These are phyloP conservation scores for Entrophospora sp. DNA, from an alignment of 192 early-diverging fungal genomes.

Conservation along the genomic window DNA sequence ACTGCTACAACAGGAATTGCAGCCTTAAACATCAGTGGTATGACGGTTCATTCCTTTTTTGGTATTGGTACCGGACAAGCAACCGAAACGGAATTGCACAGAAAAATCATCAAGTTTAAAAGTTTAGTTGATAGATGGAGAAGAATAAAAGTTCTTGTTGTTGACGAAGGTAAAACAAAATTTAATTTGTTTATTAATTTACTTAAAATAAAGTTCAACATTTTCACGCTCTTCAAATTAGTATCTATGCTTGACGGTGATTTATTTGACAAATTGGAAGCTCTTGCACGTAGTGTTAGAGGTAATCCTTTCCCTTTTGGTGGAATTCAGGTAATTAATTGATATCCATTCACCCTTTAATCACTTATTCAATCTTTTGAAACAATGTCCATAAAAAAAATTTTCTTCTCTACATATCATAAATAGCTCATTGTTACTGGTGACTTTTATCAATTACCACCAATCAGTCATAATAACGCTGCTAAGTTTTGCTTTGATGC, in stretches of 20 bases:
- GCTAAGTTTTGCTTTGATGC: slow-evolving; percentile 61
- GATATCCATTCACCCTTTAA: background rate
- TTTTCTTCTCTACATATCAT: background rate
- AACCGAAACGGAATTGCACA: slow-evolving; percentile 14
- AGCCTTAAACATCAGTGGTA: slow-evolving; percentile 49
- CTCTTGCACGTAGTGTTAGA: slow-evolving; percentile 46
- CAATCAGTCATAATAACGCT: slow-evolving; percentile 38
- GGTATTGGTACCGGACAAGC: slow-evolving; percentile 57
- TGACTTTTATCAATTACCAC: slow-evolving; percentile 78
- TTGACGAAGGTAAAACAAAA: slow-evolving; percentile 68
- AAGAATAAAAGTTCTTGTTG: slow-evolving; percentile 52
- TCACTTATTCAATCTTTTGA: background rate
- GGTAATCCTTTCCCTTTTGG: slow-evolving; percentile 50
- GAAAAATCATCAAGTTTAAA: slow-evolving; percentile 21
- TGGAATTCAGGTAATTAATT: slow-evolving; percentile 53
- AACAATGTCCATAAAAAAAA: background rate
- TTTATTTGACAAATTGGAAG: slow-evolving; percentile 66
- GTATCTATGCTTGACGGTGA: slow-evolving; percentile 70
- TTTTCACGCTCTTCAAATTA: slow-evolving; percentile 1
- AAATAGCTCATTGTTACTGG: slow-evolving; percentile 44
- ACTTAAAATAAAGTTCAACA: background rate
- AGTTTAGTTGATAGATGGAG: slow-evolving; percentile 48
- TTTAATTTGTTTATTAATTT: background rate
- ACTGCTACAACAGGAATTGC: slow-evolving; percentile 53
- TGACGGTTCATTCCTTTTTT: slow-evolving; percentile 50